Evolutionary conservation across 352 stramenopile genomes (phyloP), one percentile per base, ranked within the genome.

Genomic region (Phytophthora colocasiae): DNA sequence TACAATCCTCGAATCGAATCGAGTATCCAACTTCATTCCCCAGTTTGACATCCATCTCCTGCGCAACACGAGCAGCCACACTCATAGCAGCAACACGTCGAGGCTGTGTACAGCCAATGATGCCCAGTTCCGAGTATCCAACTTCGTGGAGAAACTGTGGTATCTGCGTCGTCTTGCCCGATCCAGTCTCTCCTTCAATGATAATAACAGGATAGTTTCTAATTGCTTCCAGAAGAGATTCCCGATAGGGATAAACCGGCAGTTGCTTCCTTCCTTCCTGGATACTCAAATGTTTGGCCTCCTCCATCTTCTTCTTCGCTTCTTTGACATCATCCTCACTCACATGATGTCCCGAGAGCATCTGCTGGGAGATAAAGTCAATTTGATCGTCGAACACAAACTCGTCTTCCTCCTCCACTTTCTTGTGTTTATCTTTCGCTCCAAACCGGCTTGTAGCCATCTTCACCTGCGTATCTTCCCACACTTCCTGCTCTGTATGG

Each of bases 1-100:
- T 99, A 66, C 97, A 99, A 75, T 99, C 98, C 73, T 99, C 98
- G 71, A 99, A 99, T 56, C 98, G 97, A 67, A 99, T 99, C 27
- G 90, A 97, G 77, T 99, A 99, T 0, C 98, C 98, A 24, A 99
- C 97, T 78, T 99, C 95, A 48, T 99, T 92, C 11, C 98, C 98
- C 6, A 99, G 73, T 65, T 97, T 97, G 12, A 98, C 92, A 73
- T 98, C 91, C 96, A 99, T 99, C 75, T 99, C 98, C 58, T 99
- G 83, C 5, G 97, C 93, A 5, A 99, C 98, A 74, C 98, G 97
- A 22, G 97, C 93, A 4, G 98, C 98, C n/a, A 99, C 97, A 67
- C 92, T 98, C 97, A 99, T 99, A 6, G 98, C 98, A 22, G 98
- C 98, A 17, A 99, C 97, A 63, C 98, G 95, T 45, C 98, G 83